These are phyloP conservation scores for Ustilago cynodontis DNA, from an alignment of 1,284 basidiomycete genomes.

Conservation along the genomic window DNA sequence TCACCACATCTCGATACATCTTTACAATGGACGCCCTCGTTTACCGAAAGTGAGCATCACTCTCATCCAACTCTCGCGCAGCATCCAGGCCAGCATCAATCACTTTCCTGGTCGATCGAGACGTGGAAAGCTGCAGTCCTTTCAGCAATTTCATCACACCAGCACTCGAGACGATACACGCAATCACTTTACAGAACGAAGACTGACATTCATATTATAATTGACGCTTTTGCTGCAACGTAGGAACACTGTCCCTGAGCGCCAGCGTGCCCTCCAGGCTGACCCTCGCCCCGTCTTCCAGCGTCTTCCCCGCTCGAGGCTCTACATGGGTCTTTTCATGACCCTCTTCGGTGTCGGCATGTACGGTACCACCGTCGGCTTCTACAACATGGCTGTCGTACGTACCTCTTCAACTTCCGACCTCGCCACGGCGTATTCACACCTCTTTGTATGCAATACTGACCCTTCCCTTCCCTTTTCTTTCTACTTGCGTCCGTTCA, in stretches of 20 bases:
- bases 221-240: neutral
- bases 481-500: too few relatives aligned
- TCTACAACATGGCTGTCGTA: conserved; percentile 66
- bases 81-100: neutral
- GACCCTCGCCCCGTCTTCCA: conserved; percentile 64
- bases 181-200: neutral
- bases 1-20: conserved; percentile 13
- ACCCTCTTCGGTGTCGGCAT: conserved; percentile 65
- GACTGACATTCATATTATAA: conserved; percentile 3
- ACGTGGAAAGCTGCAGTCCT: neutral
- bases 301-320: conserved; percentile 60
- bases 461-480: neutral
- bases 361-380: conserved; percentile 59
- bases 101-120: neutral
- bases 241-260: conserved; percentile 63
- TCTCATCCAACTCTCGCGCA: neutral
- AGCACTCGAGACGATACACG: neutral
- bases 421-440: too few relatives aligned
- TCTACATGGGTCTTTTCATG: conserved; percentile 66
- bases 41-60: conserved; percentile 54
- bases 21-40: conserved; percentile 61
- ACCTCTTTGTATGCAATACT: neutral
- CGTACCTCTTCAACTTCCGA: conserved; percentile 15
- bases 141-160: neutral
- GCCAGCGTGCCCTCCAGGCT: conserved; percentile 65